Base-by-base conservation (phyloP, 331 rosid species). In the Acacia pycnantha region DNA sequence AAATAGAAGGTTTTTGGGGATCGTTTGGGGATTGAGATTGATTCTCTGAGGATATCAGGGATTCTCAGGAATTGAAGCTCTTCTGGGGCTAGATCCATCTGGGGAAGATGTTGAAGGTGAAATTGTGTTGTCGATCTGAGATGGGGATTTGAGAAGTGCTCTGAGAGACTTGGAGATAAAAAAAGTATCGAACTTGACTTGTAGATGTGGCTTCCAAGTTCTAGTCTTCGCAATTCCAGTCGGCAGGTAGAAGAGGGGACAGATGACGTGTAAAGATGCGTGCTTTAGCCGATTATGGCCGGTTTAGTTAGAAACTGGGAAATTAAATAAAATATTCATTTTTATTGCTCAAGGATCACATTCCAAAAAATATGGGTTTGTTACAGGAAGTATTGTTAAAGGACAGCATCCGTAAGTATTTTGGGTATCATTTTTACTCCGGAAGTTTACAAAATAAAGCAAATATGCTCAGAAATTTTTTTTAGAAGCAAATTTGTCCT, bases 1-100 rank as follows among this genome's bases (percentile, higher is more conserved):
- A 94, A 92, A 85, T 92, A 96, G 90, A 96, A 96, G 51, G 99
- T 96, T 26, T 85, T 94, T 0, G 99, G 97, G 1, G 97, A 96
- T 9, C 85, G 87, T 58, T 92, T 96, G 0, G 98, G 99, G 83
- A 94, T 92, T 37, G 98, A 81, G 62, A 78, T 90, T 10, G 99
- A 87, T 90, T 96, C 99, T 74, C 90, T 62, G 8, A 96, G 33
- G 64, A 96, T 92, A 26, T 86, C 91, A 0, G 89, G 83, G 69
- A 96, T 87, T 29, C 29, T 74, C 1, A 96, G 40, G 77, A 90
- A 91, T 61, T 94, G 99, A 13, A 96, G 98, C 89, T 96, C 92
- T 76, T 96, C 99, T 2, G 92, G 88, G 1, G 94, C 87, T 11
- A 96, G 94, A 94, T 96, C 99, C 99, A 95, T 94, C 41, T 44